These are phyloP conservation scores for Pisolithus tinctorius DNA, from an alignment of 768 basidiomycete genomes.

Conservation along the genomic window DNA sequence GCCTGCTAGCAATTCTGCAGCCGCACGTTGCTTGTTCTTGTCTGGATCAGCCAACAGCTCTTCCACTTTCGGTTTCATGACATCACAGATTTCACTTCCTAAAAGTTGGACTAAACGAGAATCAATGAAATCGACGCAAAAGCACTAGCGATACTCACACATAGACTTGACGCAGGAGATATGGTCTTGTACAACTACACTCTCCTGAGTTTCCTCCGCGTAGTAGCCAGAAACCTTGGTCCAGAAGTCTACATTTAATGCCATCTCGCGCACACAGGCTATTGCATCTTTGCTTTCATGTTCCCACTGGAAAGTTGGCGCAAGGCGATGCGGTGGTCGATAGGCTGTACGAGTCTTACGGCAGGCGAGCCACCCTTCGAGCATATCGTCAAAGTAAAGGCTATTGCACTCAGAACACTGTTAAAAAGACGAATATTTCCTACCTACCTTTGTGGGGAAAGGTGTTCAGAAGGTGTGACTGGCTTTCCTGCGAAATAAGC, in stretches of 20 bases:
- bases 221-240: conserved; percentile 60
- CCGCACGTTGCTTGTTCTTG: conserved; percentile 82
- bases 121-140: background rate
- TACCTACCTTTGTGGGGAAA: background rate
- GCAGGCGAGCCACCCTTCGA: conserved; percentile 71
- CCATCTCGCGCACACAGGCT: conserved; percentile 42
- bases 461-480: background rate
- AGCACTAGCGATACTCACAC: conserved; percentile 36
- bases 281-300: conserved; percentile 43
- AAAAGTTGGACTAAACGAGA: conserved; percentile 51
- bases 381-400: conserved; percentile 48
- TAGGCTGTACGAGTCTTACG: conserved; percentile 38
- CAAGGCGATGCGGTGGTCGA: conserved; percentile 37
- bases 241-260: conserved; percentile 53
- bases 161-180: conserved; percentile 70
- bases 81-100: conserved; percentile 40
- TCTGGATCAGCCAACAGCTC: conserved; percentile 57
- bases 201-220: conserved; percentile 72
- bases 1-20: conserved; percentile 68
- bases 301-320: conserved; percentile 60
- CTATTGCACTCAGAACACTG: conserved; percentile 25
- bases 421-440: background rate
- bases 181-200: conserved; percentile 58
- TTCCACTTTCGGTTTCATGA: conserved; percentile 37
- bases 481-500: conserved; percentile 43